Base-by-base conservation (phyloP, 208 protist species). In the Wallacemonas sp. region DNA sequence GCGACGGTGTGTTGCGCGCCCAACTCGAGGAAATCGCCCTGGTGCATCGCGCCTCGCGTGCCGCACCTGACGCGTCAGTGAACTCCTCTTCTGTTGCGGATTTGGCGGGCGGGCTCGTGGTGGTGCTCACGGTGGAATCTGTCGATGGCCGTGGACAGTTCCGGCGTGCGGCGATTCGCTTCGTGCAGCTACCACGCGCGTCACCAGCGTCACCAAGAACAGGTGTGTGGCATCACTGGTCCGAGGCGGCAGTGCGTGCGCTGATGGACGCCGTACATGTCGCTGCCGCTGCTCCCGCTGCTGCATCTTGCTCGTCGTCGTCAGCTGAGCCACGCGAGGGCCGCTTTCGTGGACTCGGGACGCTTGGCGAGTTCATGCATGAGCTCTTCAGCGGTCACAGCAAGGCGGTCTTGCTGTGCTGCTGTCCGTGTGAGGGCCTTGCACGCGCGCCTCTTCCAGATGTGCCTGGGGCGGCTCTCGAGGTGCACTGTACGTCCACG, bases 131-230 rank as follows among this genome's bases (percentile, higher is more conserved):
- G 21, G 68, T 82, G 8, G 76, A 82, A 61, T 77, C 60, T 32
- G 75, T 78, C 43, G 78, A 73, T 39, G 39, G 14, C 1, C 58
- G 68, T 34, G 76, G 72, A 19, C 64, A 78, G 30, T 82, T 65
- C 52, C 66, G 68, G 12, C 64, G 68, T 14, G 58, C 67, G 2
- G 23, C 56, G 43, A 29, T 68, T 17, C 57, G 60, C 19, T 71
- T 82, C 61, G 76, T 78, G 52, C 30, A 24, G 4, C 8, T 1
- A 24, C 52, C 52, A 16, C 9, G 52, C 47, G 30, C 24, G 9
- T 6, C 47, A 55, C 47, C 26, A 32, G 21, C 9, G 0, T 12
- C 47, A 26, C 21, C 19, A 17, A 14, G 9, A 14, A 41, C 36
- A 41, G 44, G 19, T 5, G 44, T 9, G 44, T 49, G 44, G 44